Evolutionary conservation across 345 rosid genomes (phyloP), one percentile per base, ranked within the genome.

Genomic region (rapeseed (Brassica napus)): DNA sequence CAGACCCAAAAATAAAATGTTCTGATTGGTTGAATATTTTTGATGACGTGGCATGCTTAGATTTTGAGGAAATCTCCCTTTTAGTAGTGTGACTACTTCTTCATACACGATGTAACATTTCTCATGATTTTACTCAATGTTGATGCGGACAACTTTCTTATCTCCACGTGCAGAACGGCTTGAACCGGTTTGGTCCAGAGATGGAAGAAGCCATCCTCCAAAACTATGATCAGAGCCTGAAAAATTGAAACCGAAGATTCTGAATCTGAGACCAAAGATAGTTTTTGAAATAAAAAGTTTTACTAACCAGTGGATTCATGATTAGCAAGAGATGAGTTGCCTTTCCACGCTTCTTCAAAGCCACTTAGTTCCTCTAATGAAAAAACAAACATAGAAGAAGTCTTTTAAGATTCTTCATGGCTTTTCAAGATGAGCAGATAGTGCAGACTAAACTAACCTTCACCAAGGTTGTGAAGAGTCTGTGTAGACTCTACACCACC

Each of bases 401-500:
- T 57, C 37, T 8, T 47, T 35, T 54, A 8, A 52, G 70, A 4
- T 18, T 69, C 31, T 18, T 9, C 35, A 69, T 18, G 69, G 30
- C 60, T 61, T 14, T 59, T 63, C n/a, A 42, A 16, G 30, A 28
- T 49, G 24, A 31, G 24, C 16, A 58, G 28, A 61, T 11, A 16
- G 23, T 12, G 60, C 59, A 69, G 18, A 52, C 77, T 54, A 44
- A 92, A 52, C 77, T 54, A 44, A 92, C 97, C 97, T 89, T 91
- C 89, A 57, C 84, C 82, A 68, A 94, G 77, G 80, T 92, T 92
- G 82, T 92, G 97, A 15, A 94, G 80, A 63, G 88, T 87, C 74
- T 92, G 98, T 76, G 79, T 32, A 15, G 91, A 83, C 35, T 92
- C 93, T 82, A 91, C 94, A n/a, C 88, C 87, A 60, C 98, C 97